These are phyloP conservation scores for Boletus rufocinnamomeus DNA, from an alignment of 768 basidiomycete species.

Conservation along the genomic window DNA sequence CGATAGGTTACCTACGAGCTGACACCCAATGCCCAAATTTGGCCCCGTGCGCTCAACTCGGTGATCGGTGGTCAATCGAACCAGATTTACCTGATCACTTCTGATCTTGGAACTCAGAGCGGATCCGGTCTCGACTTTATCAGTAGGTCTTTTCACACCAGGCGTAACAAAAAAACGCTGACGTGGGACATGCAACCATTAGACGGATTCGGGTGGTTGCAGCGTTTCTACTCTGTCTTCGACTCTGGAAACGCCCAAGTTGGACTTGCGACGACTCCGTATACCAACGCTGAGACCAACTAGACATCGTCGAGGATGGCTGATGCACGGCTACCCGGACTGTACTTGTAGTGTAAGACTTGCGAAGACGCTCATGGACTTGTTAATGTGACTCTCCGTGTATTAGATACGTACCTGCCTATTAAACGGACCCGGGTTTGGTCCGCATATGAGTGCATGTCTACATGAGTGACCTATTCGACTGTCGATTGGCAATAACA, in stretches of 20 bases:
- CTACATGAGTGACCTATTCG: too few species aligned
- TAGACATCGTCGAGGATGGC: slow-evolving; percentile 10
- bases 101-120: slow-evolving; percentile 50
- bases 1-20: slow-evolving; percentile 52
- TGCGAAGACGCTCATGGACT: neutral
- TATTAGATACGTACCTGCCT: neutral
- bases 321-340: neutral
- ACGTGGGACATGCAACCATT: neutral
- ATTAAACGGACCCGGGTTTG: neutral
- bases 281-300: slow-evolving; percentile 48
- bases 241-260: slow-evolving; percentile 38
- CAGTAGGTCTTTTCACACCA: slow-evolving; percentile 38
- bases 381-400: neutral
- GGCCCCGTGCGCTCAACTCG: slow-evolving; percentile 61
- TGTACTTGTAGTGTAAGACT: neutral
- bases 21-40: slow-evolving; percentile 67
- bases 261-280: slow-evolving; percentile 34
- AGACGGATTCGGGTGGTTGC: slow-evolving; percentile 61
- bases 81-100: slow-evolving; percentile 58
- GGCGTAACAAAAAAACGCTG: neutral
- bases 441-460: too few species aligned
- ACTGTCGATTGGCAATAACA: neutral
- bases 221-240: slow-evolving; percentile 60
- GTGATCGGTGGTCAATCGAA: slow-evolving; percentile 52
- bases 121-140: slow-evolving; percentile 68